A percentile compares a stretch with the other conserved stretches of the same genome.
These are phyloP conservation scores for Exophiala mesophila DNA, from an alignment of 2,329 filamentous ascomycete genomes.

Conservation along the genomic window DNA sequence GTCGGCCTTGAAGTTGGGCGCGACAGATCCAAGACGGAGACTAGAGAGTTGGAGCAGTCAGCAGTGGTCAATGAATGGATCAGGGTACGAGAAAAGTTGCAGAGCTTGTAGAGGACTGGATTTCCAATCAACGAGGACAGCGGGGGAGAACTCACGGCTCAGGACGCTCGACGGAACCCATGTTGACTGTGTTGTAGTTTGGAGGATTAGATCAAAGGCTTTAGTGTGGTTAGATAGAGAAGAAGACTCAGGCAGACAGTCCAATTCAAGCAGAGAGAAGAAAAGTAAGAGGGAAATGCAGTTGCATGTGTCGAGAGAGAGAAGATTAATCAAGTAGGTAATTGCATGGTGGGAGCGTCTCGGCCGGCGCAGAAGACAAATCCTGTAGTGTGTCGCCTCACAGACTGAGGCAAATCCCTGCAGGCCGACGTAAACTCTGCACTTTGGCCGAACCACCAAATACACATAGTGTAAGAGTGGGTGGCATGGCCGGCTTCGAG, in stretches of 20 bases:
- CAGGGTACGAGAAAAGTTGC: not conserved
- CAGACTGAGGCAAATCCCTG: too few species aligned
- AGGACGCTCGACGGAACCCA: constrained; percentile 19
- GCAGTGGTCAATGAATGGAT: not conserved
- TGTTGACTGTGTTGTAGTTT: constrained; percentile 12
- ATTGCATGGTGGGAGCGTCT: too few species aligned
- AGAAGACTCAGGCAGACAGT: too few species aligned
- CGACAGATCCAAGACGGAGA: constrained; percentile 61
- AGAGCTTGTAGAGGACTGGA: not conserved
- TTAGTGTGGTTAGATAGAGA: not conserved
- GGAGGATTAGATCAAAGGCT: not conserved
- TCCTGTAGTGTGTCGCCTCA: too few species aligned
- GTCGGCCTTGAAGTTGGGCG: constrained; percentile 65
- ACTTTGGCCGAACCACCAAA: too few species aligned
- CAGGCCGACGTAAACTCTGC: too few species aligned
- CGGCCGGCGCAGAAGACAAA: too few species aligned
- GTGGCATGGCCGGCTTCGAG: not conserved
- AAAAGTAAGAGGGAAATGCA: not conserved
- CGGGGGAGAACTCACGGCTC: constrained; percentile 22
- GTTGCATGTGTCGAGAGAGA: too few species aligned
- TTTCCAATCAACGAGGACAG: not conserved
- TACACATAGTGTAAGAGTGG: too few species aligned
- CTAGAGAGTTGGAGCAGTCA: constrained; percentile 28
- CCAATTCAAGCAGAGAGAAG: not conserved
- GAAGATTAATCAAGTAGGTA: too few species aligned